phyloP scores from a whole-genome alignment of 768 basidiomycete genomes.

The Tulasnella sp. region DNA sequence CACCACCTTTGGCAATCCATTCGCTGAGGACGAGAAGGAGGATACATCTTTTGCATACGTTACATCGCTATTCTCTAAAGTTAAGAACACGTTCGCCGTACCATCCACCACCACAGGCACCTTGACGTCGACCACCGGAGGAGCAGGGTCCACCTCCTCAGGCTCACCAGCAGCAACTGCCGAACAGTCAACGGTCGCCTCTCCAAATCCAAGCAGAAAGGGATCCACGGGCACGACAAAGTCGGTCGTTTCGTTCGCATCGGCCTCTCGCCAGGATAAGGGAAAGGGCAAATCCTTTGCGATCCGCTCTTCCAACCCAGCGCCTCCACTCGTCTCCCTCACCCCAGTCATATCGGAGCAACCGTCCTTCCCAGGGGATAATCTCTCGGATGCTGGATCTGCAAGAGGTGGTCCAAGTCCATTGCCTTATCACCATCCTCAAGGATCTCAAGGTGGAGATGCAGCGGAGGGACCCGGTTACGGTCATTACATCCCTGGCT shows the following conservation, averaged over 20 bases:
- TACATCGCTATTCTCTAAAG: slow-evolving; percentile 64
- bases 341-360: slow-evolving; percentile 76
- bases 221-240: not conserved
- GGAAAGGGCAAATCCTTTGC: slow-evolving; percentile 16
- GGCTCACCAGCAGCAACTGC: not conserved
- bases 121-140: not conserved
- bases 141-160: not conserved
- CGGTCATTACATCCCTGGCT: slow-evolving; percentile 73
- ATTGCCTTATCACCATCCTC: not conserved
- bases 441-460: slow-evolving; percentile 39
- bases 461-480: slow-evolving; percentile 40
- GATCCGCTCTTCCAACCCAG: slow-evolving; percentile 25
- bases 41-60: slow-evolving; percentile 78
- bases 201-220: slow-evolving; percentile 2
- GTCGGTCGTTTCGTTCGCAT: not conserved
- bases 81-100: slow-evolving; percentile 62
- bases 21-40: slow-evolving; percentile 86
- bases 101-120: not conserved
- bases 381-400: slow-evolving; percentile 28
- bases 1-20: slow-evolving; percentile 75
- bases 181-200: not conserved
- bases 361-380: slow-evolving; percentile 54
- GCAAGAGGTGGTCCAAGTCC: slow-evolving; percentile 4
- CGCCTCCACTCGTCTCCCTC: slow-evolving; percentile 74
- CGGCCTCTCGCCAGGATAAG: not conserved